Evolutionary conservation across 352 stramenopile genomes (phyloP).

Genomic region (Phytophthora pseudosyringae): DNA sequence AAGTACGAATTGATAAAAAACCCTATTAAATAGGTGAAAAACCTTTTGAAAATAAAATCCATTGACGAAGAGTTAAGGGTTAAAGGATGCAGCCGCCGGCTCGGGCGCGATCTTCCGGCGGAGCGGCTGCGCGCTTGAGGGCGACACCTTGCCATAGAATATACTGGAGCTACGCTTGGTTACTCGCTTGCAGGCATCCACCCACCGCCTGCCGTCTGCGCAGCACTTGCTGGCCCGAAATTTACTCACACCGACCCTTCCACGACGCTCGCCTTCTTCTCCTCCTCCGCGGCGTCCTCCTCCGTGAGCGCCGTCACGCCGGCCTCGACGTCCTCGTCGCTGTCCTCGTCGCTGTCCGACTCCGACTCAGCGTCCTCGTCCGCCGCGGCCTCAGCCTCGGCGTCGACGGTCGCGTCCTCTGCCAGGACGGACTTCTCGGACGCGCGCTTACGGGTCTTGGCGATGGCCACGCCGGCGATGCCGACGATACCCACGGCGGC

Average conservation of each 20-base stretch:
- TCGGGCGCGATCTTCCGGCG: slow-evolving; percentile 13
- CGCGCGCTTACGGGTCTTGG: slow-evolving; percentile 52
- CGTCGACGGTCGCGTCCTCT: slow-evolving; percentile 38
- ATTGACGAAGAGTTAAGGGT: slow-evolving; percentile 23
- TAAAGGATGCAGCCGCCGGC: background rate
- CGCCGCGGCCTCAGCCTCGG: slow-evolving; percentile 42
- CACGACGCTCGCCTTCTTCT: slow-evolving; percentile 59
- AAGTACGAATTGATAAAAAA: slow-evolving; percentile 2
- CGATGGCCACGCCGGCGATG: slow-evolving; percentile 49
- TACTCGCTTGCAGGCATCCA: slow-evolving; percentile 34
- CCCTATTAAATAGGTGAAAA: background rate
- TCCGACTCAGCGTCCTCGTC: slow-evolving; percentile 51
- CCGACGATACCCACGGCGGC: slow-evolving; percentile 56
- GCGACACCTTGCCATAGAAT: slow-evolving; percentile 34
- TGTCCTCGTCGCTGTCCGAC: slow-evolving; percentile 50
- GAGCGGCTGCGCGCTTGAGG: slow-evolving; percentile 1
- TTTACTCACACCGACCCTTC: slow-evolving; percentile 67
- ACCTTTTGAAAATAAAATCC: slow-evolving; percentile 21
- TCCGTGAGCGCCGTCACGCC: slow-evolving; percentile 38
- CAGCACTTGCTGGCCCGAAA: slow-evolving; percentile 4
- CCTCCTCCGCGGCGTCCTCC: slow-evolving; percentile 33
- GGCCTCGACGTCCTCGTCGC: slow-evolving; percentile 44
- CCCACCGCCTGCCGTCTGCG: slow-evolving; percentile 9
- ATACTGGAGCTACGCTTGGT: slow-evolving; percentile 25
- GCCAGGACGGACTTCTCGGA: slow-evolving; percentile 52